Base-by-base conservation (phyloP, 768 basidiomycete species). In the Rhodotorula sphaerocarpa region DNA sequence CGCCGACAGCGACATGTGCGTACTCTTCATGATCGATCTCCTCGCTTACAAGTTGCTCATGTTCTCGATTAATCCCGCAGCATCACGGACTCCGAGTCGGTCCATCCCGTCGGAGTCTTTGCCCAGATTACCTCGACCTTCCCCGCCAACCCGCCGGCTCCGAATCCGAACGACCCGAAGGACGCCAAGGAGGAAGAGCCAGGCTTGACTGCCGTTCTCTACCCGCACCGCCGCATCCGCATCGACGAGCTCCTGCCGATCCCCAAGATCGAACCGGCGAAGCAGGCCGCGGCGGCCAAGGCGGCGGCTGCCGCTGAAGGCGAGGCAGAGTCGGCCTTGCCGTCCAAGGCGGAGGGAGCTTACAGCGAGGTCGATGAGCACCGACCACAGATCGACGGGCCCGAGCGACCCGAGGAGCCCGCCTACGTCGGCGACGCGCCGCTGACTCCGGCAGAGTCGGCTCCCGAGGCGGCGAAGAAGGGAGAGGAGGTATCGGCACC, bases 81-180 rank as follows among this genome's bases (percentile, higher is more conserved):
- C 59, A 93, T 96, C 69, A 86, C 87, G 61, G 87, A 87, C 72
- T 76, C 89, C 57, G 82, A 88, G 76, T 84, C 86, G 46, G 90
- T 96, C 9, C 88, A 96, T 75, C 82, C 82, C 2, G 90, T 96
- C 59, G 93, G 93, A 48, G 91, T 96, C 9, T 95, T 97, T 72
- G 91, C 91, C 3, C 93, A 97, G 76, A 90, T 96, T 55, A 96
- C 92, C 2, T 90, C 88, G 67, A 86, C 92, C 2, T 92, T 92
- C 75, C 80, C 86, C 2, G 86, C 82, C 4, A 77, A 75, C 47
- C 71, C 62, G 0, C 25, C 61, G 7, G 14, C 54, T 2, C 44
- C 34, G 54, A 46, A 58, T 27, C 57, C 55, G 31, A 69, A 70
- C 48, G 48, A 50, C 57, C 63, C 69, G 46, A 66, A 72, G 33